Evolutionary conservation across 768 basidiomycete species (phyloP), one percentile per base, ranked within the genome.

Genomic region (Panaeolus cyanescens): DNA sequence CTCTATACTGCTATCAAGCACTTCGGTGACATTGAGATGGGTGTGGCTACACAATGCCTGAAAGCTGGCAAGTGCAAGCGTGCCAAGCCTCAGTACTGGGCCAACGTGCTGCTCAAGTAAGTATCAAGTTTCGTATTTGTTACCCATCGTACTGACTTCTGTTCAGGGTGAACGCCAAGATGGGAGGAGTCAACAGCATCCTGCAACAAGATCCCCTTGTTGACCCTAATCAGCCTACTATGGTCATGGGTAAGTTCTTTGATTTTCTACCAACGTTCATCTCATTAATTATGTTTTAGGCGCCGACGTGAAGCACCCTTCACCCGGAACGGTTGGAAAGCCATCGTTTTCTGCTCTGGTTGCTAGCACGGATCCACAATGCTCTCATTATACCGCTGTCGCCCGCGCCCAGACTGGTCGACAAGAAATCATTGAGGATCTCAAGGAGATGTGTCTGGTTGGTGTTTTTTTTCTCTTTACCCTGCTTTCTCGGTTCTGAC

Each of bases 251-350:
- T 83, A 77, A 65, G 75, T 57, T 55, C 31, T 5, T 30, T 8
- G 19, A n/a, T 0, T 20, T 13, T 25, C 45, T 32, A 1, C 77
- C 87, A 58, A 80, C 8, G 25, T 13, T 28, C 32, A 32, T n/a
- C 22, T 45, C 19, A 40, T 55, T 22, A 4, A 17, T 60, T 54
- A 15, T 17, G 2, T 32, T 31, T 56, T 55, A 90, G 88, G 90
- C 60, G 92, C 92, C 4, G 91, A 93, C 68, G 91, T 91, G 19
- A 91, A 91, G 45, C 92, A 94, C 65, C 92, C 93, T 0, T 85
- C 91, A 8, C 91, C 93, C 15, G 91, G 91, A 4, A 83, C 90
- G 0, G 85, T 83, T 6, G 90, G 87, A 15, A 83, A 87, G 1
- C 93, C 92, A 0, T 94, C 92, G 0, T 93, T 91, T 69, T 88